Evolutionary conservation across 2,329 filamentous ascomycete species (phyloP), one percentile per base, ranked within the genome.

Genomic region (Achaetomium macrosporum): DNA sequence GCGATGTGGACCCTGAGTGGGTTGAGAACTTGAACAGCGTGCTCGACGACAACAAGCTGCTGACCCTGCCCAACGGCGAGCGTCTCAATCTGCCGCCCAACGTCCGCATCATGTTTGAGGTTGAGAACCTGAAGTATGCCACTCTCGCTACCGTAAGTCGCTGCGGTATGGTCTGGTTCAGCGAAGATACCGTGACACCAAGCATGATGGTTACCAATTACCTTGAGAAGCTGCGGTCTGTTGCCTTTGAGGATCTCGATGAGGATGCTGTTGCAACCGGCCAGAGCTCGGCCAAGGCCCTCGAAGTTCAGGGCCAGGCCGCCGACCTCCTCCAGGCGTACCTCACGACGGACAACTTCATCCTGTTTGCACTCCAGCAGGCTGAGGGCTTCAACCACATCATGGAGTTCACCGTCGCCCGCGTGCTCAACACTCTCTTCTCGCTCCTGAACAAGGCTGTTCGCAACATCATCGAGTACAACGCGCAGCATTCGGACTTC

Each of bases 91-190:
- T 99, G 41, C 95, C 93, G 4, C 66, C 87, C 2, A 99, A 99
- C 65, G 93, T 99, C 25, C 89, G 95, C 61, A 95, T 99, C 71
- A 96, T 99, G 91, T 99, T 99, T 65, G 93, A 99, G 74, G 93
- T 99, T 35, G 95, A 99, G 73, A 97, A 86, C 3, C 77, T 99
- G 55, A 96, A 95, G 67, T 99, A 99, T 67, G 93, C 93, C 36
- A 99, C 93, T 0, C 81, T 99, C 42, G 93, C 93, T 51, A 99
- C 93, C n/a, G 93, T 99, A 66, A 95, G 88, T 84, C 90, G 93
- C 73, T 99, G 93, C 69, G 93, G 93, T 78, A 99, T 99, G 93
- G 95, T 99, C 13, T 99, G 93, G 93, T 99, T 97, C 73, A 99
- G 90, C 67, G 92, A 96, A 64, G 95, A 99, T 66, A 97, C 91